These are phyloP conservation scores for Lactarius deliciosus DNA, from an alignment of 768 basidiomycete species.

Conservation along the genomic window DNA sequence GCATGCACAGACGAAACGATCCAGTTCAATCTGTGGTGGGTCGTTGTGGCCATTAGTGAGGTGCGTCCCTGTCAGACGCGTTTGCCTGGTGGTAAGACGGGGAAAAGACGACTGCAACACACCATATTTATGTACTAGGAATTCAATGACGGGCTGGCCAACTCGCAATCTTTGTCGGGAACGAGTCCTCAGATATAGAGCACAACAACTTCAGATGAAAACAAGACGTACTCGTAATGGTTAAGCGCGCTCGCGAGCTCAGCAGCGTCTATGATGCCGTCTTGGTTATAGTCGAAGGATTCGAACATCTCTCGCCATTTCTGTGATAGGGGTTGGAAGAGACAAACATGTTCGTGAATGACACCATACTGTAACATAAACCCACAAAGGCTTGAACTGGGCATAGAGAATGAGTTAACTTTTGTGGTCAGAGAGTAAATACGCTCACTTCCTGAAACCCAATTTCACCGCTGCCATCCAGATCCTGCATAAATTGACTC, in stretches of 20 bases:
- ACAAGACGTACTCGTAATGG: background rate
- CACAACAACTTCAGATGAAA: background rate
- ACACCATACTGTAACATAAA: slow-evolving; percentile 8
- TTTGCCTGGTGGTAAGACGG: background rate
- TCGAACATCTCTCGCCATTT: slow-evolving; percentile 18
- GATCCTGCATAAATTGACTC: background rate
- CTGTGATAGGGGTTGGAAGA: background rate
- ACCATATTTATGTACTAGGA: slow-evolving; percentile 14
- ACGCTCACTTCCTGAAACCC: slow-evolving; percentile 7
- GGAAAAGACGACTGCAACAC: background rate
- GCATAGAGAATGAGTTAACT: background rate
- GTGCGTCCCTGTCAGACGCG: background rate
- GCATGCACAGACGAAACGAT: slow-evolving; percentile 19
- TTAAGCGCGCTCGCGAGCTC: slow-evolving; percentile 5
- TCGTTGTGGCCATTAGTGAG: background rate
- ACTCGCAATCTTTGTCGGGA: background rate
- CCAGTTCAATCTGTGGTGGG: slow-evolving; percentile 7
- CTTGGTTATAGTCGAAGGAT: slow-evolving; percentile 6
- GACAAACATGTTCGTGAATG: too few species aligned
- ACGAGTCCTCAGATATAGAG: background rate
- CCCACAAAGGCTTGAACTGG: slow-evolving; percentile 13
- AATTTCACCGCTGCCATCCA: slow-evolving; percentile 15
- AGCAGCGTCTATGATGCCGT: slow-evolving; percentile 11
- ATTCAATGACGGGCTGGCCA: background rate
- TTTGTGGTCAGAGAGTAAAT: background rate